A percentile compares a stretch with the other conserved stretches of the same genome.
Conservation (phyloP, 257 asterid species). For the Solanum lycopersicoides region DNA sequence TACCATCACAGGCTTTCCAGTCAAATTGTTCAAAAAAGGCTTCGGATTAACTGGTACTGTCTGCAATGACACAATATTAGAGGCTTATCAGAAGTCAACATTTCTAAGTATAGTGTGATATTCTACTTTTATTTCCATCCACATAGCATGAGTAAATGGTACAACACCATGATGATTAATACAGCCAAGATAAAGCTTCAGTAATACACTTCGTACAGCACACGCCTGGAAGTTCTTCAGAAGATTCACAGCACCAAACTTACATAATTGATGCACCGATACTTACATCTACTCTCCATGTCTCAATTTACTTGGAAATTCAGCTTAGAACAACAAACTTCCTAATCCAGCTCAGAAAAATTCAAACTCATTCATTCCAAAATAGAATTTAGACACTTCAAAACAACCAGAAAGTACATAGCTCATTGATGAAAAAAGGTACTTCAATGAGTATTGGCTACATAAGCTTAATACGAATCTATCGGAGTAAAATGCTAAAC, state of each 20-base stretch:
- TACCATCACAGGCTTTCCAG: conserved; percentile 92
- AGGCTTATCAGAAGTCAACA: neutral
- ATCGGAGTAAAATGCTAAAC: neutral
- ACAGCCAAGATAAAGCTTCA: neutral
- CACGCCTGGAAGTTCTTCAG: neutral
- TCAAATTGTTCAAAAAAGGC: conserved; percentile 95
- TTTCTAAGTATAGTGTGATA: neutral
- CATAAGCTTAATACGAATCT: neutral
- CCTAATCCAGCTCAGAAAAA: neutral
- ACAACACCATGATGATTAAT: neutral
- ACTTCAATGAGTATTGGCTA: neutral
- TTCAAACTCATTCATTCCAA: neutral
- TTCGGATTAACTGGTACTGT: conserved; percentile 97
- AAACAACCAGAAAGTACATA: neutral
- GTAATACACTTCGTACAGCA: neutral
- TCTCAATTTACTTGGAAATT: neutral
- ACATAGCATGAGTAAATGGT: neutral
- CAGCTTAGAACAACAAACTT: neutral
- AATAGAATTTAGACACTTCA: neutral
- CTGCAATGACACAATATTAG: conserved; percentile 26
- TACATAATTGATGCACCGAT: neutral
- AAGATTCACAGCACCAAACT: neutral
- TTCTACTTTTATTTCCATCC: neutral
- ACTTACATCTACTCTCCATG: neutral
- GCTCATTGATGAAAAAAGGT: neutral